phyloP scores from a whole-genome alignment of 179 eudicot species.

The Sideroxylon spinosum region DNA sequence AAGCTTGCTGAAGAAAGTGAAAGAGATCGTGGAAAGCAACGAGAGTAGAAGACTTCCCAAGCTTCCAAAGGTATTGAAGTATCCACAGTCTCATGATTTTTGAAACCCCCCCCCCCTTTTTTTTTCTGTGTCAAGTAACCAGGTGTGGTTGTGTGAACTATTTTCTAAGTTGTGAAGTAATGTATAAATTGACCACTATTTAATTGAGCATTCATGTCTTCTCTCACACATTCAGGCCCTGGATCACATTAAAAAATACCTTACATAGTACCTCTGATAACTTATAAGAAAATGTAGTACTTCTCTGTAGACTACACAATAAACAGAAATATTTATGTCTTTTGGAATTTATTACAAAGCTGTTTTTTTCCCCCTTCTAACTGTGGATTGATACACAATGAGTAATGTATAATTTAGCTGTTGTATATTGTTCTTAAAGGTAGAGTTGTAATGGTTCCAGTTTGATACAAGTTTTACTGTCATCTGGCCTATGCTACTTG shows the following conservation, averaged over 20 bases:
- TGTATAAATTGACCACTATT: no score
- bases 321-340: not conserved
- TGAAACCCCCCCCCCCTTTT: not conserved
- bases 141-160: not conserved
- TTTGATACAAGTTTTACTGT: not conserved
- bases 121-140: not conserved
- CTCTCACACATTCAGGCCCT: no score
- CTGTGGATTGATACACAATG: no score
- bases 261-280: no score
- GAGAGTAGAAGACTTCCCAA: constrained; percentile 94
- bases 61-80: constrained; percentile 66
- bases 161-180: no score
- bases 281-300: no score
- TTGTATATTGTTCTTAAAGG: no score
- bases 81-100: not conserved
- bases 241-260: no score
- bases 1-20: constrained; percentile 49
- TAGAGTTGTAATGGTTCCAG: no score
- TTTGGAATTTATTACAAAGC: not conserved
- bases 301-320: not conserved
- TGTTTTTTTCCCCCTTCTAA: no score
- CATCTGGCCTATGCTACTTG: not conserved
- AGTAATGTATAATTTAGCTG: no score
- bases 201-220: not conserved
- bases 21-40: constrained; percentile 86